Evolutionary conservation across 352 stramenopile genomes (phyloP).

Genomic region (Phytophthora vignae): DNA sequence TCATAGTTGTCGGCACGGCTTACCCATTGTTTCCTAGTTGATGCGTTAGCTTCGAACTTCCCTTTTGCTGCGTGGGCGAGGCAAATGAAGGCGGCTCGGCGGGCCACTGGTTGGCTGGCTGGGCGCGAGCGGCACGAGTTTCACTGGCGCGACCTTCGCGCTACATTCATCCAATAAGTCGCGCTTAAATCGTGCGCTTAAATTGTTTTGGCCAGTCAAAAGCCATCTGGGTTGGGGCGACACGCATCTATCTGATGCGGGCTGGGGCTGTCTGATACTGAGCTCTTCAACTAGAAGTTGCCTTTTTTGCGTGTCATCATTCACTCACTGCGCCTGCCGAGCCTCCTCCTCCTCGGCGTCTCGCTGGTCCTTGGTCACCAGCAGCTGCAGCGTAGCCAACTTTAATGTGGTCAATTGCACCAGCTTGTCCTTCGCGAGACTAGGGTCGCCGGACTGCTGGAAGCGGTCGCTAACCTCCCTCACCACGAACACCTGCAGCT

Average conservation of each 20-base stretch:
- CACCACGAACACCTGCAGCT: conserved; percentile 61
- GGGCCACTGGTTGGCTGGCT: conserved; percentile 57
- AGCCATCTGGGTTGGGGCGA: background rate
- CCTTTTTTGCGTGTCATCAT: conserved; percentile 8
- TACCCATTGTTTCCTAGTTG: conserved; percentile 77
- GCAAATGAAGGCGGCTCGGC: conserved; percentile 37
- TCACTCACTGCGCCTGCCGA: conserved; percentile 8
- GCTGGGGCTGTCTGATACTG: conserved; percentile 1
- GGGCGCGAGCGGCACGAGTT: conserved; percentile 21
- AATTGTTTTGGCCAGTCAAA: conserved; percentile 37
- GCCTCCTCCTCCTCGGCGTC: conserved; percentile 36
- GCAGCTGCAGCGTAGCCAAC: conserved; percentile 65
- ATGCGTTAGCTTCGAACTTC: conserved; percentile 77
- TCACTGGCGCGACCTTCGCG: conserved; percentile 36
- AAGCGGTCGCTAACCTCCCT: conserved; percentile 40
- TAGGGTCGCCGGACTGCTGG: conserved; percentile 38
- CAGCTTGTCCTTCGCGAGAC: conserved; percentile 49
- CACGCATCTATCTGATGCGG: conserved; percentile 3
- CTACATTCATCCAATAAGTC: background rate
- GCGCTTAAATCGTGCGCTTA: conserved; percentile 26
- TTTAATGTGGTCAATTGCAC: conserved; percentile 62
- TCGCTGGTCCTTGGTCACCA: conserved; percentile 62
- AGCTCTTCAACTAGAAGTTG: conserved; percentile 12
- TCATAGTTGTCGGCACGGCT: conserved; percentile 15
- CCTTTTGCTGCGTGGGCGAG: conserved; percentile 53